phyloP scores from a whole-genome alignment of 129 eudicot species.

The Chrysanthemum makinoi region DNA sequence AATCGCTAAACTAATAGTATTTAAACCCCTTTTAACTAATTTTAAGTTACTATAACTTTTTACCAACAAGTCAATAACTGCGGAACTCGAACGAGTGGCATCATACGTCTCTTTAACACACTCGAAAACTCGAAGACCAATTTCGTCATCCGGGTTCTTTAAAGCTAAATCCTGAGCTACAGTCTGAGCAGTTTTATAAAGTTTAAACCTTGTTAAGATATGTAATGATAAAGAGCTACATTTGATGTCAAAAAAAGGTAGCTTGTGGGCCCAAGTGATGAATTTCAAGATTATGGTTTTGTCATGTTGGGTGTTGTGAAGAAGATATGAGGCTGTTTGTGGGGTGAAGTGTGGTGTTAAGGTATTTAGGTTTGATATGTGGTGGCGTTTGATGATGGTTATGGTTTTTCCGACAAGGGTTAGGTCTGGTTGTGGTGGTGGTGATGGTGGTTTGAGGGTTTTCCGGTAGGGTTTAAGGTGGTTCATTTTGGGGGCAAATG shows the following conservation, averaged over 20 bases:
- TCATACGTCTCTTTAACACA: constrained; percentile 51
- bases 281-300: constrained; percentile 58
- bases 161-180: constrained; percentile 56
- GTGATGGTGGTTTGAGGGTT: constrained; percentile 25
- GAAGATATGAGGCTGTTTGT: constrained; percentile 56
- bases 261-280: constrained; percentile 60
- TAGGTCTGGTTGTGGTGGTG: constrained; percentile 31
- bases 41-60: constrained; percentile 62
- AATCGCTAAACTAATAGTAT: constrained; percentile 53
- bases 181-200: constrained; percentile 63
- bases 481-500: constrained; percentile 35
- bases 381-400: constrained; percentile 64
- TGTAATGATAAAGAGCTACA: constrained; percentile 64
- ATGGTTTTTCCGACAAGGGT: constrained; percentile 51
- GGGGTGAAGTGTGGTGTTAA: constrained; percentile 67
- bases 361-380: constrained; percentile 42
- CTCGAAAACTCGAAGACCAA: constrained; percentile 46
- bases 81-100: constrained; percentile 60
- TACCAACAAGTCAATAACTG: constrained; percentile 80
- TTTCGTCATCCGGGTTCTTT: constrained; percentile 18
- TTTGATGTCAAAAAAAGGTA: constrained; percentile 52
- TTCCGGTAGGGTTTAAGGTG: constrained; percentile 51
- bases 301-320: constrained; percentile 57
- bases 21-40: constrained; percentile 60
- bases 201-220: constrained; percentile 74